Conservation (phyloP, 345 rosid species). For the Trapa incisa region DNA sequence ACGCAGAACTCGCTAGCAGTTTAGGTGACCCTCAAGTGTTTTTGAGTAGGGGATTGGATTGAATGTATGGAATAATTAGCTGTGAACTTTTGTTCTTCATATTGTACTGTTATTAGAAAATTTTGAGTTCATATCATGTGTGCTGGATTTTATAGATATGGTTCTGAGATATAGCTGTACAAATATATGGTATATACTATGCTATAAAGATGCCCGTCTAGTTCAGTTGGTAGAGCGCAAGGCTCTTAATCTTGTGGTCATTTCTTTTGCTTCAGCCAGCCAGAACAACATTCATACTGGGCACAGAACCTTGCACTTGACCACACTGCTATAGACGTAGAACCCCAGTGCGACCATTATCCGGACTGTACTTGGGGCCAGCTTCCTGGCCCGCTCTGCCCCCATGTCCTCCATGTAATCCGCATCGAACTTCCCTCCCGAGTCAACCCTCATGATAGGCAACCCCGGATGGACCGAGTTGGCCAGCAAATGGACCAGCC, state of each 20-base stretch:
- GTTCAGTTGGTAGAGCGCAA: conserved; percentile 33
- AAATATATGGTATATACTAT: too few species aligned
- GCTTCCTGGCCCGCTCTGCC: conserved; percentile 7
- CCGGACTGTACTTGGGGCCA: conserved; percentile 49
- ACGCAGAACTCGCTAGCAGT: background rate
- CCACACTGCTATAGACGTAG: conserved; percentile 66
- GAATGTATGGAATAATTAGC: background rate
- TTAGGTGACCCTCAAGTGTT: background rate
- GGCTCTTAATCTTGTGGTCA: too few species aligned
- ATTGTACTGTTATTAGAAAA: conserved; percentile 1
- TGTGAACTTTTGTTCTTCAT: conserved; percentile 2
- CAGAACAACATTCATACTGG: background rate
- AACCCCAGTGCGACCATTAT: conserved; percentile 93
- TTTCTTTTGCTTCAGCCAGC: too few species aligned
- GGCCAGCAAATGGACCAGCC: conserved; percentile 84
- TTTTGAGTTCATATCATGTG: background rate
- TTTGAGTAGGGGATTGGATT: background rate
- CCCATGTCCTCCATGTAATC: conserved; percentile 83
- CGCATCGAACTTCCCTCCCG: conserved; percentile 44
- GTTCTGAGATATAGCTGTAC: too few species aligned
- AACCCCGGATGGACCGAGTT: conserved; percentile 77
- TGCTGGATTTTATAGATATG: background rate
- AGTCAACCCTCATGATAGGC: conserved; percentile 68
- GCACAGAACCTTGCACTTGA: conserved; percentile 89
- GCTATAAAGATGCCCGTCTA: conserved; percentile 18